These are phyloP conservation scores for Cercospora sp. DNA, from an alignment of 2,329 filamentous ascomycete genomes.

Conservation along the genomic window DNA sequence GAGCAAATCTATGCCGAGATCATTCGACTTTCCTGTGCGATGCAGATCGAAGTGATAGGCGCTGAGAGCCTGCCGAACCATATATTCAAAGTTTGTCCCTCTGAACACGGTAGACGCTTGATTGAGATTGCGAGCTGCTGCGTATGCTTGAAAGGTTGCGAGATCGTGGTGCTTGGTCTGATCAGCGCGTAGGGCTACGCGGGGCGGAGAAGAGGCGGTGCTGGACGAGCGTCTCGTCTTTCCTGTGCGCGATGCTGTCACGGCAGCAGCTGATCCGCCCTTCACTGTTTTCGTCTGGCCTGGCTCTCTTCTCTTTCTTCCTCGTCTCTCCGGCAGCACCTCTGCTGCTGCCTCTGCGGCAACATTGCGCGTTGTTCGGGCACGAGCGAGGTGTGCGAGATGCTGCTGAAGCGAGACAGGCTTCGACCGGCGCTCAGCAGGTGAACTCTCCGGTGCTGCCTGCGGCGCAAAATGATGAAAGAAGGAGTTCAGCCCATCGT, in stretches of 20 bases:
- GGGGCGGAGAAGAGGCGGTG: neutral
- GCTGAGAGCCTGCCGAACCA: slow-evolving; percentile 56
- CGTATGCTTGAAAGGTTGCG: slow-evolving; percentile 64
- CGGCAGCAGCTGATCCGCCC: neutral
- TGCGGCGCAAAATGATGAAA: slow-evolving; percentile 1
- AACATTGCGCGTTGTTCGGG: neutral
- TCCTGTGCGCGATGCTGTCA: neutral
- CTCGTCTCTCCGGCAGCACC: neutral
- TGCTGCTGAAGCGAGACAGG: neutral
- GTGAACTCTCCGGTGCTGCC: neutral
- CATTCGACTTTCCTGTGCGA: slow-evolving; percentile 65
- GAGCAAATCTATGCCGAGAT: slow-evolving; percentile 72
- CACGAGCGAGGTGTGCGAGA: neutral
- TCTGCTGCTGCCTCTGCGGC: neutral
- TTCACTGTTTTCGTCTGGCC: neutral
- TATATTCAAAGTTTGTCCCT: slow-evolving; percentile 79
- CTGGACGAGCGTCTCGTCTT: neutral
- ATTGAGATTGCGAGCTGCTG: slow-evolving; percentile 57
- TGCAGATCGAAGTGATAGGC: slow-evolving; percentile 64
- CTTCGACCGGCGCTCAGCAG: neutral
- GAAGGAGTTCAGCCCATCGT: slow-evolving; percentile 6
- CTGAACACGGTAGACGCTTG: slow-evolving; percentile 61
- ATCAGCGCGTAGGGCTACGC: slow-evolving; percentile 1
- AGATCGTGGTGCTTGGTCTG: slow-evolving; percentile 60
- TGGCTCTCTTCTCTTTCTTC: neutral